A percentile compares a stretch with the other conserved stretches of the same genome.
Evolutionary conservation across 805 yeast species (phyloP).

Genomic region (Nakazawaea holstii): DNA sequence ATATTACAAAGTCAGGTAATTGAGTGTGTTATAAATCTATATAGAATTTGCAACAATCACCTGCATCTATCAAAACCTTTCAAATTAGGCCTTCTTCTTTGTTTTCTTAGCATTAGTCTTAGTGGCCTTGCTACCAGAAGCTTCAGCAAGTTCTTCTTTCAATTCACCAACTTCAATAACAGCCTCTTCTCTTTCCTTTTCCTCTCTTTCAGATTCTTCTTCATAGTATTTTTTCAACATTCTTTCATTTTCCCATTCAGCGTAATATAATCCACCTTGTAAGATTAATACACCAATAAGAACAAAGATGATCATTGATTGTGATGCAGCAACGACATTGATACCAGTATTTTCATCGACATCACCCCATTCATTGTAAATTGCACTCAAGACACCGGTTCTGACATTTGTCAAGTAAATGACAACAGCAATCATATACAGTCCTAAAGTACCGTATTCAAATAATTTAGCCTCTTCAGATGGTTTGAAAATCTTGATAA

Average conservation of each 20-base stretch:
- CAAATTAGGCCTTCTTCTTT: background rate
- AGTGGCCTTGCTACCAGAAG: constrained; percentile 1
- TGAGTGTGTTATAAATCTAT: too few relatives aligned
- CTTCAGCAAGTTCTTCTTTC: constrained; percentile 7
- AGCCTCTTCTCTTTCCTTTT: constrained; percentile 8
- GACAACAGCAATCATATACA: constrained; percentile 66
- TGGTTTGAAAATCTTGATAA: constrained; percentile 84
- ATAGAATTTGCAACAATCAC: too few relatives aligned
- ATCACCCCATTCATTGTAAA: constrained; percentile 86
- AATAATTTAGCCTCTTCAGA: constrained; percentile 76
- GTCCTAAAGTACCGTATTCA: constrained; percentile 83
- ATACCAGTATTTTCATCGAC: constrained; percentile 82
- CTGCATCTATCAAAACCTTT: too few relatives aligned
- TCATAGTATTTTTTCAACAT: constrained; percentile 8
- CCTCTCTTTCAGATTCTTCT: constrained; percentile 10
- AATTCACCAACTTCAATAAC: constrained; percentile 9
- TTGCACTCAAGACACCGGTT: constrained; percentile 68
- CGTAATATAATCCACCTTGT: constrained; percentile 88
- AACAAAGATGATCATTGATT: constrained; percentile 65
- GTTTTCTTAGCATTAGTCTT: background rate
- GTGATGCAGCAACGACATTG: constrained; percentile 88
- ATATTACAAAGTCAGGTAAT: background rate
- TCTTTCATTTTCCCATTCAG: constrained; percentile 24
- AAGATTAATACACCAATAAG: constrained; percentile 75
- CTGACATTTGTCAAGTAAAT: constrained; percentile 83